Percentiles rank a stretch among this genome's conserved stretches.
Conservation (phyloP, 2,329 filamentous ascomycete genomes). For the Cladorrhinum sp. region DNA sequence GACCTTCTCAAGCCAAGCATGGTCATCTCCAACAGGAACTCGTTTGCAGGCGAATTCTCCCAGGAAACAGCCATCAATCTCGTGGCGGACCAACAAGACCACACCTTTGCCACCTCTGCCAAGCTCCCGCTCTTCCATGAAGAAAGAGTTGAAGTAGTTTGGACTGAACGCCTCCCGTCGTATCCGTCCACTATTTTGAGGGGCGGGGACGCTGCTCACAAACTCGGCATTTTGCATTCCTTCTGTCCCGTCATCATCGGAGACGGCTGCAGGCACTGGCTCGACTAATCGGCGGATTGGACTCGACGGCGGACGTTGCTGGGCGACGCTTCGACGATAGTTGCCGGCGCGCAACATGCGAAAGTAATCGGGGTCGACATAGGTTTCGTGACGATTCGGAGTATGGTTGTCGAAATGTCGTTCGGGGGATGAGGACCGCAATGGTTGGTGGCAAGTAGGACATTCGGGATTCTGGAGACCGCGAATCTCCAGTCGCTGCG, state of each 20-base stretch:
- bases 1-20: constrained; percentile 91
- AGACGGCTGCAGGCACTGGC: constrained; percentile 36
- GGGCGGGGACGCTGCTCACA: constrained; percentile 50
- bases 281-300: constrained; percentile 54
- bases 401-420: constrained; percentile 46
- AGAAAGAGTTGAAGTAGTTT: constrained; percentile 90
- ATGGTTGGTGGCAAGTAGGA: constrained; percentile 83
- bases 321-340: constrained; percentile 42
- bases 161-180: constrained; percentile 84
- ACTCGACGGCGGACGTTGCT: constrained; percentile 45
- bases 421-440: constrained; percentile 50
- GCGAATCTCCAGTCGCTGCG: constrained; percentile 79
- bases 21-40: constrained; percentile 91
- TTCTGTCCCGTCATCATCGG: constrained; percentile 28
- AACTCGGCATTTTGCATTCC: constrained; percentile 45
- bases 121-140: constrained; percentile 81
- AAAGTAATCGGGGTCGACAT: constrained; percentile 91
- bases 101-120: constrained; percentile 92
- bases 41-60: constrained; percentile 96
- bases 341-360: constrained; percentile 70
- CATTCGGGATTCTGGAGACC: constrained; percentile 65
- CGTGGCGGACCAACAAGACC: constrained; percentile 87
- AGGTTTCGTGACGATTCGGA: constrained; percentile 52
- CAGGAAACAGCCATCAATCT: constrained; percentile 82
- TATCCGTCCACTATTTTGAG: constrained; percentile 63